Evolutionary conservation across 202 grass and related monocot species (phyloP), one percentile per base, ranked within the genome.

Genomic region (Panicum hallii): DNA sequence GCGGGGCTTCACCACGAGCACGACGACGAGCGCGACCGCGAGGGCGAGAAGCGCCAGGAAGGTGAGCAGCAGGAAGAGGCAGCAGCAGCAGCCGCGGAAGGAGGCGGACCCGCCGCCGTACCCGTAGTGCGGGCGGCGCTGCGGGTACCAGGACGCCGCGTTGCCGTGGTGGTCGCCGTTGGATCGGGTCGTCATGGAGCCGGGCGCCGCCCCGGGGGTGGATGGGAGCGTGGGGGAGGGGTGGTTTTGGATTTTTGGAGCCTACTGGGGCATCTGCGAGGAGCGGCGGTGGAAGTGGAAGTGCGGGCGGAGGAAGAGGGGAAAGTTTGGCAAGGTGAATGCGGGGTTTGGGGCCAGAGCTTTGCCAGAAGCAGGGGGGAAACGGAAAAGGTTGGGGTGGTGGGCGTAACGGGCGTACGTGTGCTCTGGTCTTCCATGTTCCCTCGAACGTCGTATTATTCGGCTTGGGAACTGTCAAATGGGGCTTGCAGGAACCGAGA

Each of bases 1-100:
- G 79, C 91, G 89, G 58, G 97, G 97, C 90, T 99, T 99, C 72
- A 99, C 93, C 56, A 89, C 93, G 34, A 99, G 93, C 61, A 99
- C 82, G 50, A 99, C 82, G 19, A 99, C 91, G 73, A 99, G 97
- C 22, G 89, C 90, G 46, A 96, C 80, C 41, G 97, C 97, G 63
- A 99, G 78, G 57, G 90, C 93, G 58, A 99, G 90, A 41, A 99
- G 97, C 44, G 85, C 91, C 22, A 99, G 97, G 88, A 99, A 93
- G 42, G 86, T 89, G 77, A 85, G 90, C 53, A 97, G 85, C 84
- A 99, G 87, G 88, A 99, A 91, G 86, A 99, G 63, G 84, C 92
- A 93, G 72, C 97, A 97, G 87, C 97, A 99, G 91, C 93, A 99
- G 63, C 93, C 87, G 67, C 92, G 92, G 83, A 96, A 85, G 64